Evolutionary conservation across 345 rosid species (phyloP), one percentile per base, ranked within the genome.

Genomic region (Pistacia atlantica): DNA sequence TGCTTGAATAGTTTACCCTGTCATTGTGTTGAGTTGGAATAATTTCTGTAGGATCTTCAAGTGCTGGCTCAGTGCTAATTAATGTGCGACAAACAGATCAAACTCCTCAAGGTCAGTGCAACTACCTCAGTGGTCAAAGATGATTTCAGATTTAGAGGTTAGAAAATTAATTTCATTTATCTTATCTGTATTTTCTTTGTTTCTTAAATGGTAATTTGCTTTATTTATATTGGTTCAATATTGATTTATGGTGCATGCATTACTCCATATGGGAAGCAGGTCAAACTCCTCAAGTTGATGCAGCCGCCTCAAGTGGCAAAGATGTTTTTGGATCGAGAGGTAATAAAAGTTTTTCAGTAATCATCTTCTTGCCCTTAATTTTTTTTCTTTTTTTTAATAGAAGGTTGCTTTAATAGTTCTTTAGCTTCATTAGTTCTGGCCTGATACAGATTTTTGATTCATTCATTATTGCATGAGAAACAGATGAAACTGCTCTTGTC

Each of bases 21-120:
- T 31, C 28, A 14, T 54, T 17, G 33, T 49, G 33, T 51, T 17
- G 11, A 17, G 20, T 67, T 5, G 46, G 52, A 64, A 2, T 61
- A n/a, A 12, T 28, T 71, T 20, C 62, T 79, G 67, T 65, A 78
- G 80, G 73, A 73, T 73, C 74, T 67, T 62, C 69, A 17, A 57
- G 4, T 35, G 65, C 10, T 62, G 60, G 66, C 17, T 14, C 72
- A 11, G 33, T 46, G 69, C 76, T 73, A 31, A 12, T 12, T 0
- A 52, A 33, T 22, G 11, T 58, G 17, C 33, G 28, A 57, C 80
- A 69, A 59, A 54, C 66, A 63, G 64, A n/a, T 58, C 78, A 35
- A 64, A 55, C 8, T 37, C 18, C 74, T 54, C 69, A 11, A 10
- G 8, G 8, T 59, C 59, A 67, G 46, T 71, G 77, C 3, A 69